Evolutionary conservation across 2,329 filamentous ascomycete species (phyloP).

Genomic region (Neonectria faginata): DNA sequence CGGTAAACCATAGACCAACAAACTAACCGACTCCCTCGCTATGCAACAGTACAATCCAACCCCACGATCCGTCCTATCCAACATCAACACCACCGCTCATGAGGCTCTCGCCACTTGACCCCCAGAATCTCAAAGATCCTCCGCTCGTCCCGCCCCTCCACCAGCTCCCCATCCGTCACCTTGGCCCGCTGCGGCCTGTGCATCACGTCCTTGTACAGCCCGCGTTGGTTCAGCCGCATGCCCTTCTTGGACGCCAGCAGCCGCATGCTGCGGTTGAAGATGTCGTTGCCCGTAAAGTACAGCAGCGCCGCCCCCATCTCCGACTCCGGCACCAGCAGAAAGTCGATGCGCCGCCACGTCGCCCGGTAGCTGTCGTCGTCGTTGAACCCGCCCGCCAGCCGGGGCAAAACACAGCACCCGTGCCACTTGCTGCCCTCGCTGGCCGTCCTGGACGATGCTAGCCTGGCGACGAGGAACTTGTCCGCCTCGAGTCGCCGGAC

Average conservation of each 20-base stretch:
- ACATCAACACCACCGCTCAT: slow-evolving; percentile 77
- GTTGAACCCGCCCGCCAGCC: slow-evolving; percentile 48
- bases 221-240: slow-evolving; percentile 87
- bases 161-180: slow-evolving; percentile 73
- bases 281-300: slow-evolving; percentile 97
- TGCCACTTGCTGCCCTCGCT: slow-evolving; percentile 83
- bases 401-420: slow-evolving; percentile 80
- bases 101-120: slow-evolving; percentile 85
- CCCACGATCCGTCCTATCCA: not conserved
- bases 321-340: slow-evolving; percentile 82
- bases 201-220: slow-evolving; percentile 79
- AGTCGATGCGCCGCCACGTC: slow-evolving; percentile 84
- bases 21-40: not conserved
- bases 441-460: slow-evolving; percentile 68
- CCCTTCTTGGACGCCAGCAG: slow-evolving; percentile 82
- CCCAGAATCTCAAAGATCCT: slow-evolving; percentile 84
- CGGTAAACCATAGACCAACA: too few relatives aligned
- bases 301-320: slow-evolving; percentile 87
- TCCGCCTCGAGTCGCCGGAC: slow-evolving; percentile 69
- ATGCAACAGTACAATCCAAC: not conserved
- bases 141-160: slow-evolving; percentile 82
- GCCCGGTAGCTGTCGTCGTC: slow-evolving; percentile 51
- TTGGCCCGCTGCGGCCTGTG: slow-evolving; percentile 68
- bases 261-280: slow-evolving; percentile 90
- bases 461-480: slow-evolving; percentile 75